Percentiles rank a stretch among this genome's conserved stretches.
Evolutionary conservation across 2,329 filamentous ascomycete species (phyloP).

Genomic region (Botrytis aclada): DNA sequence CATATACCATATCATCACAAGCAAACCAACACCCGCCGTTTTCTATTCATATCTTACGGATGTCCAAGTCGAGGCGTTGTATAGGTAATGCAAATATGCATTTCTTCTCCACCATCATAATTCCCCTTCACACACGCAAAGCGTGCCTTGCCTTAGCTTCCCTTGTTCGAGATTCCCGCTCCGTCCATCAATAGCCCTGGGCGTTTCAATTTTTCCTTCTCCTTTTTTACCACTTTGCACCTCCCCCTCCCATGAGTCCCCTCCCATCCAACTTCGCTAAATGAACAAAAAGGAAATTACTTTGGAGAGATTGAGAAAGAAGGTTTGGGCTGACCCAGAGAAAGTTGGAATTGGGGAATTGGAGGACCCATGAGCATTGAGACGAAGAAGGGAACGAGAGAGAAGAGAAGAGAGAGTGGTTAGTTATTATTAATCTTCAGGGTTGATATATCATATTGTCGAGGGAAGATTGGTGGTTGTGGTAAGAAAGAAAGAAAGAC

Average conservation of each 20-base stretch:
- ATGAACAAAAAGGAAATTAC: slow-evolving; percentile 35
- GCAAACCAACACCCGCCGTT: neutral
- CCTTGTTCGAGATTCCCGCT: neutral
- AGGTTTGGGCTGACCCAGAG: neutral
- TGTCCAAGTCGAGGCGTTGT: neutral
- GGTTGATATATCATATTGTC: neutral
- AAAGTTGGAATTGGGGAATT: neutral
- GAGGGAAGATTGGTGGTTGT: neutral
- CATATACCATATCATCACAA: too few species aligned
- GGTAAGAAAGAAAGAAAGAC: neutral
- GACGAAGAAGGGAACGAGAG: neutral
- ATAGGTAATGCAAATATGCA: neutral
- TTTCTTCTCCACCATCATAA: neutral
- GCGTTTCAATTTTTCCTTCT: slow-evolving; percentile 23
- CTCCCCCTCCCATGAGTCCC: neutral
- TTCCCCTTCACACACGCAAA: neutral
- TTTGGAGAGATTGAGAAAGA: neutral
- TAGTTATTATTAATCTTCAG: neutral
- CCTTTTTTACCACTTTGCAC: neutral
- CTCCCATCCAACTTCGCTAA: slow-evolving; percentile 32
- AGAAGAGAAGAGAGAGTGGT: neutral
- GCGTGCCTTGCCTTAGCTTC: neutral
- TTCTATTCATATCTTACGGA: neutral
- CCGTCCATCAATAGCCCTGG: slow-evolving; percentile 6
- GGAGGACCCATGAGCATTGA: neutral